A percentile compares a stretch with the other conserved stretches of the same genome.
Evolutionary conservation across 768 basidiomycete species (phyloP).

Genomic region (Rhizopogon vesiculosus): DNA sequence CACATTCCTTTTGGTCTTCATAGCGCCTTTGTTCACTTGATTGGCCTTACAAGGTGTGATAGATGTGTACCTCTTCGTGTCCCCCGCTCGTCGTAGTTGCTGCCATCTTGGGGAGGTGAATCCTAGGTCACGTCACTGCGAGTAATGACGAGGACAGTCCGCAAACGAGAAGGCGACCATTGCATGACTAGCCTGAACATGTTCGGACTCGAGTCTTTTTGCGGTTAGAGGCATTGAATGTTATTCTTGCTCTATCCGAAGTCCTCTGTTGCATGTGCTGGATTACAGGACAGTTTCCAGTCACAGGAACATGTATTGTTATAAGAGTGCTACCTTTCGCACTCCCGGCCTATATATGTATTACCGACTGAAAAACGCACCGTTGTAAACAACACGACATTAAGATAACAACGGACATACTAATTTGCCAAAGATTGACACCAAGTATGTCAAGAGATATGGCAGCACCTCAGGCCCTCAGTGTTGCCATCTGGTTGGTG

Average conservation of each 20-base stretch:
- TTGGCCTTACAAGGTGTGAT: not conserved
- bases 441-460: too few relatives aligned
- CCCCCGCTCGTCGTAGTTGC: not conserved
- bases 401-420: too few relatives aligned
- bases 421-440: too few relatives aligned
- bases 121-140: not conserved
- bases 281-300: not conserved
- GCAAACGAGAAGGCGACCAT: not conserved
- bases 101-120: not conserved
- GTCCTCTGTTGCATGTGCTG: not conserved
- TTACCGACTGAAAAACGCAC: not conserved
- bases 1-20: not conserved
- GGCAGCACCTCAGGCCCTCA: too few relatives aligned
- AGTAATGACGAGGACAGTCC: not conserved
- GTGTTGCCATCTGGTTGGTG: too few relatives aligned
- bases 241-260: not conserved
- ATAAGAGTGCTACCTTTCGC: not conserved
- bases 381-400: too few relatives aligned
- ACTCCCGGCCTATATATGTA: not conserved
- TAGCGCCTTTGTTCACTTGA: not conserved
- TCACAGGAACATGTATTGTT: not conserved
- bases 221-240: not conserved
- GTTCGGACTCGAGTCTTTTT: not conserved
- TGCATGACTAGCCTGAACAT: not conserved
- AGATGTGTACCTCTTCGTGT: not conserved